Percentiles rank a stretch among this genome's conserved stretches.
Evolutionary conservation across 176 grass and related monocot genomes (phyloP).

Genomic region (Triticum monococcum): DNA sequence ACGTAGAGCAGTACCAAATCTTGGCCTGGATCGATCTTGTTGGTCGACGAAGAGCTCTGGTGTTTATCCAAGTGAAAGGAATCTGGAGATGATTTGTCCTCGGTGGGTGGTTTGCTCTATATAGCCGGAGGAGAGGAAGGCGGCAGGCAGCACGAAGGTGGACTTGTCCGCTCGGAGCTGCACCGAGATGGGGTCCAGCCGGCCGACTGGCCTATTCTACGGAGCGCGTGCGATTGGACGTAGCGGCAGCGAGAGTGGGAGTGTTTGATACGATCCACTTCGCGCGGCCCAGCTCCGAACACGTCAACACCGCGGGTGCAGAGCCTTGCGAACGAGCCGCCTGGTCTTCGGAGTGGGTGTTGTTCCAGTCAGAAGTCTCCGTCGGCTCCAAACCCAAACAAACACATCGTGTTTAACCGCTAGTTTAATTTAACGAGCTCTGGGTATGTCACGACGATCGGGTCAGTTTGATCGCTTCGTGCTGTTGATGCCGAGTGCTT

Average conservation of each 20-base stretch:
- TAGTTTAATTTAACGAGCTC: not conserved
- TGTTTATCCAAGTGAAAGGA: not conserved
- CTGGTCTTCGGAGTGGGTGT: not conserved
- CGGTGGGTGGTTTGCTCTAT: not conserved
- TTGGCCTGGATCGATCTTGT: not conserved
- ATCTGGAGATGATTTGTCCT: not conserved
- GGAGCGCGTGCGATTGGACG: not conserved
- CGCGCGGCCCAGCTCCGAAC: not conserved
- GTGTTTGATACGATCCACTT: not conserved
- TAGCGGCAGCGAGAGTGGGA: not conserved
- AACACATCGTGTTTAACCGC: not conserved
- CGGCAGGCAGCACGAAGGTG: not conserved
- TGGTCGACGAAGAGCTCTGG: not conserved
- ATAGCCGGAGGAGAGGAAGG: not conserved
- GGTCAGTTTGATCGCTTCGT: not conserved
- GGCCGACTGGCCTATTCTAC: not conserved
- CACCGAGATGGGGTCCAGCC: not conserved
- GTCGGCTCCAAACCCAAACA: not conserved
- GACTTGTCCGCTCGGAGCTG: not conserved
- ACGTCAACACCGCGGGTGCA: not conserved
- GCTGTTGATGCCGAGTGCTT: too few species aligned
- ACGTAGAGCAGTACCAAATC: not conserved
- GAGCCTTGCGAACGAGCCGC: not conserved
- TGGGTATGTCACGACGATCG: not conserved
- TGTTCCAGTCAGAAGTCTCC: not conserved